Evolutionary conservation across 2,329 filamentous ascomycete species (phyloP).

Genomic region (Trichoderma endophyticum): DNA sequence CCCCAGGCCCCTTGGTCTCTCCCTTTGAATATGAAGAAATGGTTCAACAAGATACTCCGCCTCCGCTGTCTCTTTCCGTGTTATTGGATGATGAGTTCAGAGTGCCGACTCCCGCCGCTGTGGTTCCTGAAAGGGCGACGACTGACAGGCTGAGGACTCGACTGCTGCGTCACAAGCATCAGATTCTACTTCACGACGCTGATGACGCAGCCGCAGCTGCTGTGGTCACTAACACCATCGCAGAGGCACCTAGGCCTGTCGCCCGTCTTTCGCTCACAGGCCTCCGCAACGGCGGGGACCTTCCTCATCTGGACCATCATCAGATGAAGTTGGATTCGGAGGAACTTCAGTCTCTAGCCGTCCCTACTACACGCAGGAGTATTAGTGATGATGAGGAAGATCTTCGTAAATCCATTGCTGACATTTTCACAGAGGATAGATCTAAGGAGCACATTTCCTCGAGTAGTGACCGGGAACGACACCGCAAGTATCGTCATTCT

Average conservation of each 20-base stretch:
- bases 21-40: constrained; percentile 9
- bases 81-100: constrained; percentile 23
- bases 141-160: constrained; percentile 40
- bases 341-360: constrained; percentile 33
- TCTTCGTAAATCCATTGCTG: constrained; percentile 49
- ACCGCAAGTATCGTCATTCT: constrained; percentile 41
- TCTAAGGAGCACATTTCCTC: constrained; percentile 37
- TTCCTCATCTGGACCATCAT: constrained; percentile 28
- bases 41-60: constrained; percentile 17
- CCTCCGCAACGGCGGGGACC: constrained; percentile 26
- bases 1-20: background rate
- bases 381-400: constrained; percentile 29
- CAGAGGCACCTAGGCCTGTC: constrained; percentile 44
- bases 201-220: constrained; percentile 54
- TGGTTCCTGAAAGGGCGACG: constrained; percentile 42
- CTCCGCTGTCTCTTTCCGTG: constrained; percentile 19
- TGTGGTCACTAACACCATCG: constrained; percentile 52
- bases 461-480: constrained; percentile 39
- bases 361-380: constrained; percentile 32
- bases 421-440: constrained; percentile 54
- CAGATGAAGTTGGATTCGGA: constrained; percentile 27
- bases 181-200: constrained; percentile 43
- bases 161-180: constrained; percentile 45
- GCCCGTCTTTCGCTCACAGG: constrained; percentile 32
- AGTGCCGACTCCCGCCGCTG: constrained; percentile 46